These are phyloP conservation scores for Daldinia vernicosa DNA, from an alignment of 495 filamentous ascomycete species.

Conservation along the genomic window DNA sequence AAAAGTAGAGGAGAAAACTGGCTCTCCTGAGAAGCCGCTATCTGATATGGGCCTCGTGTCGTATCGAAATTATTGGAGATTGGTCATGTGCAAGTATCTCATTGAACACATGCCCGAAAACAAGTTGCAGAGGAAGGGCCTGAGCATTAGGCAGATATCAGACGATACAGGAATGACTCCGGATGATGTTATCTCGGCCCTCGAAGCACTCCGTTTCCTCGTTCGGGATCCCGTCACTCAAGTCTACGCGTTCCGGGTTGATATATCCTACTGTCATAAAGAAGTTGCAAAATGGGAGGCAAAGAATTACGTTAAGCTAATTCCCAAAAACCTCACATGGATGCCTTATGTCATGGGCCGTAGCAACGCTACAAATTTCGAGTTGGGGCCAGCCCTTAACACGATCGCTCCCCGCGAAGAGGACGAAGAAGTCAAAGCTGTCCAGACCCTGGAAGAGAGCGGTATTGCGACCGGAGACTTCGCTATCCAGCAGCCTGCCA, in stretches of 20 bases:
- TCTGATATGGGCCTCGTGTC: slow-evolving; percentile 98
- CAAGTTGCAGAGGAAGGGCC: slow-evolving; percentile 64
- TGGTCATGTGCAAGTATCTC: slow-evolving; percentile 81
- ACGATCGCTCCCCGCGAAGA: slow-evolving; percentile 88
- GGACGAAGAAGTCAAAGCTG: slow-evolving; percentile 62
- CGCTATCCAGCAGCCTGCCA: slow-evolving; percentile 32
- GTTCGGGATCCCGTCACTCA: slow-evolving; percentile 90
- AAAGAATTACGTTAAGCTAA: slow-evolving; percentile 86
- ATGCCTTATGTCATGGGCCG: slow-evolving; percentile 98
- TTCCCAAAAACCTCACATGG: slow-evolving; percentile 85
- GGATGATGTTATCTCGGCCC: slow-evolving; percentile 91
- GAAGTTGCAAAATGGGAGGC: slow-evolving; percentile 87
- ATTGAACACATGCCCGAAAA: slow-evolving; percentile 57
- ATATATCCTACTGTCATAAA: slow-evolving; percentile 80
- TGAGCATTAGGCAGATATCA: slow-evolving; percentile 83
- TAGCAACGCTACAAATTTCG: slow-evolving; percentile 82
- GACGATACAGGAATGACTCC: slow-evolving; percentile 94
- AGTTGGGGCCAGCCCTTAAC: slow-evolving; percentile 81
- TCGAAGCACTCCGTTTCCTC: slow-evolving; percentile 87
- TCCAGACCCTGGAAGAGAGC: slow-evolving; percentile 41
- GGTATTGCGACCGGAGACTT: slow-evolving; percentile 48
- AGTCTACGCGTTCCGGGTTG: slow-evolving; percentile 86
- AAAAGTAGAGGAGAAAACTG: slow-evolving; percentile 90
- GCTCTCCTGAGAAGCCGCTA: slow-evolving; percentile 95
- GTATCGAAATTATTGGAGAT: slow-evolving; percentile 95